A percentile compares a stretch with the other conserved stretches of the same genome.
Evolutionary conservation across 169 alveolate species (phyloP).

Genomic region (Plasmodium sp.): DNA sequence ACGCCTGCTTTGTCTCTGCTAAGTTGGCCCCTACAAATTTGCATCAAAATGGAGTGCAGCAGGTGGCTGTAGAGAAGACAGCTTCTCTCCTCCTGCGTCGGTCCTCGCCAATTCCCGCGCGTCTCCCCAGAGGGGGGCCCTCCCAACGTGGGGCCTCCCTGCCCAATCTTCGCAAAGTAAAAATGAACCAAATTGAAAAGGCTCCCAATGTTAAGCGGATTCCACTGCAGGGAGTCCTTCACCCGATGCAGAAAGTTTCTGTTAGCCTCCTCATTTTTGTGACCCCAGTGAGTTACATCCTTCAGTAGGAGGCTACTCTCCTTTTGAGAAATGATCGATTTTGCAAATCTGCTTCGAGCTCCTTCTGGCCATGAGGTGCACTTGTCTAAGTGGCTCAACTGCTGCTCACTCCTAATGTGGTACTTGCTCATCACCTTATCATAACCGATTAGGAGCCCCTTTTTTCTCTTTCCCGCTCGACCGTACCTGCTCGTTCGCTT

Average conservation of each 20-base stretch:
- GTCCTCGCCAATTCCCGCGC: too few relatives aligned
- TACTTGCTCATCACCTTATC: background rate
- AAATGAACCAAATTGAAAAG: conserved; percentile 41
- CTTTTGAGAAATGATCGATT: conserved; percentile 35
- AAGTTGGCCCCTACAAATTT: background rate
- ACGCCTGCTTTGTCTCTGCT: background rate
- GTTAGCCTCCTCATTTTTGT: background rate
- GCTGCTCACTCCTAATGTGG: background rate
- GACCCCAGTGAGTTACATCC: background rate
- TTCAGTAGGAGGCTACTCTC: conserved; percentile 5
- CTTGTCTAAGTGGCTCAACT: background rate
- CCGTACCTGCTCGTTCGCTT: background rate
- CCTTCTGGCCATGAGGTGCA: background rate
- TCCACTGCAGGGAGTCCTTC: conserved; percentile 15
- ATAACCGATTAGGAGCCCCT: conserved; percentile 3
- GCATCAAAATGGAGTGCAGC: conserved; percentile 28
- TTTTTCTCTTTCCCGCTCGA: background rate
- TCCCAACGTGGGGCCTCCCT: background rate
- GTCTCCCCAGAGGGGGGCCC: background rate
- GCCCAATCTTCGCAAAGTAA: background rate
- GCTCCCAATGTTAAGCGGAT: conserved; percentile 30
- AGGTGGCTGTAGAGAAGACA: background rate
- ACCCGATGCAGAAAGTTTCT: background rate
- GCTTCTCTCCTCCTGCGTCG: background rate
- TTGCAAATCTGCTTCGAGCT: conserved; percentile 9